These are phyloP conservation scores for Neopestalotiopsis rosae DNA, from an alignment of 2,329 filamentous ascomycete species.

Conservation along the genomic window DNA sequence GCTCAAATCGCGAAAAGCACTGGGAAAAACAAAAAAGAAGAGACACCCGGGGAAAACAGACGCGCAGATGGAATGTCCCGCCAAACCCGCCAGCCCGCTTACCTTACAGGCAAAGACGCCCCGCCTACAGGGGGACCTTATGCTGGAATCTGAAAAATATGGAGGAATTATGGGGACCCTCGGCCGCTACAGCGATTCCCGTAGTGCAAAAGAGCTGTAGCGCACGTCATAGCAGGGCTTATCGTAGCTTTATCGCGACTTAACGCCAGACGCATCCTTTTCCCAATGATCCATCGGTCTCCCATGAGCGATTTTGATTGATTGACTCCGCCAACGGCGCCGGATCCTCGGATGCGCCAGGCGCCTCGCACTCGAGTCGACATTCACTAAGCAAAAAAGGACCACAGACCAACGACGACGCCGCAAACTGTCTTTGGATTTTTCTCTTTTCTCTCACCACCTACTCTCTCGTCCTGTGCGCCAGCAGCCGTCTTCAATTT, in stretches of 20 bases:
- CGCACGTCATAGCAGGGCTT: constrained; percentile 14
- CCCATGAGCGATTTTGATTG: constrained; percentile 12
- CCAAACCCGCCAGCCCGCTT: not conserved
- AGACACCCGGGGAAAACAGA: not conserved
- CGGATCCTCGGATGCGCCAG: constrained; percentile 15
- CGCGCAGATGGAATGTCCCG: no score
- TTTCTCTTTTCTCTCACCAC: not conserved
- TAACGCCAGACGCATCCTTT: not conserved
- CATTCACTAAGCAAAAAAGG: not conserved
- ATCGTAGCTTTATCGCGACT: not conserved
- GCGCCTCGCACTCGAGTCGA: not conserved
- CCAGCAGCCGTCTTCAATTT: no score
- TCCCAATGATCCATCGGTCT: not conserved
- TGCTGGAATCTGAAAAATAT: not conserved
- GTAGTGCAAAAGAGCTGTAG: not conserved
- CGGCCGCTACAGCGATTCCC: not conserved
- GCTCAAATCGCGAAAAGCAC: not conserved
- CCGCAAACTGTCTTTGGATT: not conserved
- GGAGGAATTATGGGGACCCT: not conserved
- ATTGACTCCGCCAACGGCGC: constrained; percentile 11
- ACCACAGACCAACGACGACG: not conserved
- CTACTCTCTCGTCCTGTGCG: not conserved
- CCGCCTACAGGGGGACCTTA: not conserved
- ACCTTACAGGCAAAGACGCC: not conserved
- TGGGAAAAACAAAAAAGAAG: not conserved